Base-by-base conservation (phyloP, 177 flowering plant genomes). In the Vitis hybrid region DNA sequence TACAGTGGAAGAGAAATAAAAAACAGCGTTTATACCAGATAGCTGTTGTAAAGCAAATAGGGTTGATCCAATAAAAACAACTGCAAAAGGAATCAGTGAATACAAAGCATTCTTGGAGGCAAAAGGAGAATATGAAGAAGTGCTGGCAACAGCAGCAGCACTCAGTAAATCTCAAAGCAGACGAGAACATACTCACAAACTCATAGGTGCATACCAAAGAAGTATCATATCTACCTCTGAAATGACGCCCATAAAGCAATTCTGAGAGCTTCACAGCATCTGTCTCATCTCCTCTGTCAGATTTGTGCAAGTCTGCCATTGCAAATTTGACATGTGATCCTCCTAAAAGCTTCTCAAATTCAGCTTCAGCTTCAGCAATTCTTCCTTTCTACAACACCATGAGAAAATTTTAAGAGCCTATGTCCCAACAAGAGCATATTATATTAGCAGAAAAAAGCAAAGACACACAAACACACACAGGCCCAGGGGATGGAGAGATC, bases 1-100 rank as follows among this genome's bases (percentile, higher is more conserved):
- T 56, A 96, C 97, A 74, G 97, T 80, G 19, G 99, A 90, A 67
- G 98, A 96, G 89, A 96, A 96, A 81, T 92, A 96, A 87, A 96
- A 96, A 1, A 96, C 90, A 76, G 99, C 99, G 73, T 96, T 96
- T 87, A 96, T 96, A 65, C 99, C 98, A 74, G 99, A 96, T 70
- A 96, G 91, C 85, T 96, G 99, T 79, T 96, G 99, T 74, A 96
- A 88, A 81, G 95, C 98, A 86, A 86, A 96, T 69, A 96, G 88
- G 77, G 84, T 77, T 79, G 99, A 92, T 70, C 99, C 99, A 87
- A 93, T 88, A 84, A 87, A 88, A 81, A 96, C 92, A 82, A 96
- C 99, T 96, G 99, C 97, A 86, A 89, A 89, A 83, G 79, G 76
- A 86, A 72, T 56, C 15, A 61, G 85, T 86, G 70, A 89, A 84